phyloP scores from a whole-genome alignment of 164 flowering plant genomes.

The Aristolochia californica region DNA sequence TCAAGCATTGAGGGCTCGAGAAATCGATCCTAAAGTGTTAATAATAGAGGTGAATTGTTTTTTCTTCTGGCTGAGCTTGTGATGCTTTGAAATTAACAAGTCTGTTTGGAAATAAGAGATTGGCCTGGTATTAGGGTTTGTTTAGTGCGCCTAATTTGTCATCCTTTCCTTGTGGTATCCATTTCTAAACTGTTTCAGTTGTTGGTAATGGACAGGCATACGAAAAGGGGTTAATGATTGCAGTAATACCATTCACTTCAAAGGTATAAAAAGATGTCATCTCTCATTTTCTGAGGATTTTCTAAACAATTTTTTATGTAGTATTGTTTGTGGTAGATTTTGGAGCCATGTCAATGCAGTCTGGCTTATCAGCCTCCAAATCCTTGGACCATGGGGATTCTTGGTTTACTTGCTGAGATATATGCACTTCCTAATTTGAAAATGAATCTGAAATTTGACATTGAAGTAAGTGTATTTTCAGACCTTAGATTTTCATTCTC shows the following conservation, averaged over 20 bases:
- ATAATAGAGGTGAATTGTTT: slow-evolving; percentile 58
- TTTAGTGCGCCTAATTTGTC: no score
- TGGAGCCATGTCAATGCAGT: slow-evolving; percentile 87
- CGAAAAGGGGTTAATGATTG: slow-evolving; percentile 95
- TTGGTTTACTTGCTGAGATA: slow-evolving; percentile 82
- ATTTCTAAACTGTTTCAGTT: neutral
- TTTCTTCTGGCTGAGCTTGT: no score
- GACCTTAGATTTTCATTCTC: no score
- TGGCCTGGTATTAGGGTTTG: no score
- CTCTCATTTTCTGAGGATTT: neutral
- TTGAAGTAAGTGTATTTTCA: slow-evolving; percentile 46
- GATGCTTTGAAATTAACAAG: no score
- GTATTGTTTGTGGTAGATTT: slow-evolving; percentile 33
- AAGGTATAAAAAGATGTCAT: slow-evolving; percentile 56
- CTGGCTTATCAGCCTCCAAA: slow-evolving; percentile 91
- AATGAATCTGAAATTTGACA: slow-evolving; percentile 97
- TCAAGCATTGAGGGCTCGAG: slow-evolving; percentile 74
- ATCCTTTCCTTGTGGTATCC: neutral
- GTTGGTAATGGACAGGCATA: slow-evolving; percentile 53
- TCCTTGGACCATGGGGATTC: slow-evolving; percentile 98
- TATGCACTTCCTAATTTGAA: slow-evolving; percentile 90
- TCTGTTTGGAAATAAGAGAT: no score
- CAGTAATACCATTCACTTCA: slow-evolving; percentile 93
- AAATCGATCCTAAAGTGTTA: slow-evolving; percentile 89
- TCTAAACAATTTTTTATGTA: neutral